These are phyloP conservation scores for Leishmania braziliensis DNA, from an alignment of 208 protist species.

Conservation along the genomic window DNA sequence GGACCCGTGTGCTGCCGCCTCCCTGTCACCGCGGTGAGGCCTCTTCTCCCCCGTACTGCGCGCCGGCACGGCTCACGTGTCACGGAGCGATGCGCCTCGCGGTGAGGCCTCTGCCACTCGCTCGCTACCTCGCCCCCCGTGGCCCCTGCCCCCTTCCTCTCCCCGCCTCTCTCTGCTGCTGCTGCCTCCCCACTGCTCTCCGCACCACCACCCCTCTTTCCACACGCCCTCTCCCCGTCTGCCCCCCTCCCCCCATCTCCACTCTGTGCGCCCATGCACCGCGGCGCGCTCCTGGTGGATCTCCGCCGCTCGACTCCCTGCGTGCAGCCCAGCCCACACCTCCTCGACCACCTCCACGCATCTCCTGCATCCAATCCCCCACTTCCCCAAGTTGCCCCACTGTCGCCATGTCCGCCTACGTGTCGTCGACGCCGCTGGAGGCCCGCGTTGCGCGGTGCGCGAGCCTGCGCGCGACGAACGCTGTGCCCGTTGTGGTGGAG, in stretches of 20 bases:
- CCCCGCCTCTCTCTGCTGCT: background rate
- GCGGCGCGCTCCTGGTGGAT: background rate
- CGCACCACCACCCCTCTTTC: background rate
- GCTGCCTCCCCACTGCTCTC: background rate
- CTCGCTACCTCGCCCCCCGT: background rate
- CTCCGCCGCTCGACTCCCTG: background rate
- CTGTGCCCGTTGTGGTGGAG: constrained; percentile 30
- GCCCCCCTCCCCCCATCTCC: too few relatives aligned
- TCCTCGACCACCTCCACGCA: background rate
- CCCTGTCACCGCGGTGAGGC: background rate
- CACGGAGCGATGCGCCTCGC: too few relatives aligned
- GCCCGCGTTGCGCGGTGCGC: constrained; percentile 25
- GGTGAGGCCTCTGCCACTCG: background rate
- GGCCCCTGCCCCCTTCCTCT: background rate
- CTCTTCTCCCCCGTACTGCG: too few relatives aligned
- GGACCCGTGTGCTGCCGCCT: background rate
- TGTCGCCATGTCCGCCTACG: constrained; percentile 23
- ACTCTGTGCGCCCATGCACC: background rate
- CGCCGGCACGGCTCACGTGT: too few relatives aligned
- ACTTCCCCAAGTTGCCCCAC: too few relatives aligned
- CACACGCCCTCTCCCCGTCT: background rate
- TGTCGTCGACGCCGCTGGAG: constrained; percentile 21
- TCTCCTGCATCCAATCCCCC: too few relatives aligned
- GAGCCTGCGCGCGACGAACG: constrained; percentile 2
- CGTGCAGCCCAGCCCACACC: background rate